Conservation (phyloP, 345 rosid genomes). For the Eucalyptus albens region DNA sequence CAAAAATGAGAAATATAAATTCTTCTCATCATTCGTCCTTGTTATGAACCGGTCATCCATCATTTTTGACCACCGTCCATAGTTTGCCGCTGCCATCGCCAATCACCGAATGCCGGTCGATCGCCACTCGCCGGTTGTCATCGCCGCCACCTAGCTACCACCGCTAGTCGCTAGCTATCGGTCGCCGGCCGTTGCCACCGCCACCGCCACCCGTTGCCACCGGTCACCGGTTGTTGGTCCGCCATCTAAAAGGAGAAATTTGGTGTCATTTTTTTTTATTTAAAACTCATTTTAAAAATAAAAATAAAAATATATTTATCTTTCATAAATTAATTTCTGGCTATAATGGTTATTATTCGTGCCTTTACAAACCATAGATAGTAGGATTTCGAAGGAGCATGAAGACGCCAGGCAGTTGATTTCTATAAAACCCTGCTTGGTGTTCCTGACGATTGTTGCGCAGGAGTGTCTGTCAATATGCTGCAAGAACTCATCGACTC, state of each 20-base stretch:
- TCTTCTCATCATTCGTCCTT: fast-evolving
- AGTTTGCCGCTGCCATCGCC: fast-evolving
- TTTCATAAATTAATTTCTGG: fast-evolving
- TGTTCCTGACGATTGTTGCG: not conserved
- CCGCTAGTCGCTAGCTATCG: no score
- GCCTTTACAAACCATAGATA: not conserved
- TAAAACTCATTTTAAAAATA: no score
- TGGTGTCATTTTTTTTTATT: no score
- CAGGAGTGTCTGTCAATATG: not conserved
- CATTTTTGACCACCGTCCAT: fast-evolving
- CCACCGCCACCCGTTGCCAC: fast-evolving
- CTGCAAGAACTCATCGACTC: not conserved
- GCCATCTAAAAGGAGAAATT: fast-evolving
- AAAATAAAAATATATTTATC: fast-evolving
- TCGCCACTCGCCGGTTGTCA: fast-evolving
- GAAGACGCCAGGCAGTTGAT: not conserved
- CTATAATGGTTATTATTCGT: no score
- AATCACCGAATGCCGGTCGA: fast-evolving
- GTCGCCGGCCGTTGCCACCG: fast-evolving
- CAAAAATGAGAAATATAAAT: no score
- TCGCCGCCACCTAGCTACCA: no score
- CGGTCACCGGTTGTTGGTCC: fast-evolving
- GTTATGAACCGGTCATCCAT: fast-evolving
- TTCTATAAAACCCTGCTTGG: not conserved
- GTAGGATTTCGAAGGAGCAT: no score